These are phyloP conservation scores for sorghum (Sorghum bicolor) DNA, from an alignment of 176 grass and related monocot species.

Conservation along the genomic window Sorghum_bicolor_NCBIv3 NC_012870.2:72556501-72557000, in stretches of 20 bases:
- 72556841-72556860: not conserved
- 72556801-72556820: not conserved
- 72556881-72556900: not conserved
- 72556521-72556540: not conserved
- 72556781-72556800: not conserved
- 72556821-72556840: not conserved
- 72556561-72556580: not conserved
- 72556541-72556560: not conserved
- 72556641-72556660: not conserved
- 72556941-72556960: too few species aligned
- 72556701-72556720: not conserved
- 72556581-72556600: not conserved
- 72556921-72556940: too few species aligned
- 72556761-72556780: not conserved
- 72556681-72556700: not conserved
- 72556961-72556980: too few species aligned
- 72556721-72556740: not conserved
- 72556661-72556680: not conserved
- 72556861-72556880: not conserved
- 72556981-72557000: too few species aligned
- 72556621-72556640: not conserved
- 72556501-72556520: not conserved
- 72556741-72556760: not conserved
- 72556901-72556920: too few species aligned
- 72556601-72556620: not conserved